These are phyloP conservation scores for Chenopodium suecicum DNA, from an alignment of 148 eudicot genomes.

Conservation along the genomic window DNA sequence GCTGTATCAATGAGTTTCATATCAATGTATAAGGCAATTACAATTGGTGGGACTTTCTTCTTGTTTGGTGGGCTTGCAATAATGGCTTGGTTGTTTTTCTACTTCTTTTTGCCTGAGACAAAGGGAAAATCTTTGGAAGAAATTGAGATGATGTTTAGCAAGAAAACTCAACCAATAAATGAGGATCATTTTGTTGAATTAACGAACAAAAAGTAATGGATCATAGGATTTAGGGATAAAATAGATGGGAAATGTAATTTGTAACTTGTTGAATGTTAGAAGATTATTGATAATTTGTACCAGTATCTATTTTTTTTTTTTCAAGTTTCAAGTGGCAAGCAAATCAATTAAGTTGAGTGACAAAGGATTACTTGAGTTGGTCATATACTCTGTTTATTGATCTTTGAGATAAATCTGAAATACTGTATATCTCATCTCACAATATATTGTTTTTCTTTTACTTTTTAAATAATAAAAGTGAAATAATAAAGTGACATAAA, in stretches of 20 bases:
- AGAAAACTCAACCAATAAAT: neutral
- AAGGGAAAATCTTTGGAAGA: slow-evolving; percentile 70
- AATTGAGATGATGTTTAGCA: slow-evolving; percentile 38
- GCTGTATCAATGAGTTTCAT: slow-evolving; percentile 65
- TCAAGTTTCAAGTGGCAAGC: too few relatives aligned
- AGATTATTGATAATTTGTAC: too few relatives aligned
- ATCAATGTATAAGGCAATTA: slow-evolving; percentile 56
- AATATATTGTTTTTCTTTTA: too few relatives aligned
- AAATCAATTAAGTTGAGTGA: too few relatives aligned
- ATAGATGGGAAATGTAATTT: neutral
- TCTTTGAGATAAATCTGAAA: too few relatives aligned
- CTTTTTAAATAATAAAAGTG: too few relatives aligned
- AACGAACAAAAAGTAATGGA: neutral
- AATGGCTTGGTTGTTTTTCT: slow-evolving; percentile 61
- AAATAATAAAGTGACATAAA: too few relatives aligned
- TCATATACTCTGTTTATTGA: neutral
- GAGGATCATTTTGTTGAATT: neutral
- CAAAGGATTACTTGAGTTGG: too few relatives aligned
- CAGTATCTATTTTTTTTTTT: too few relatives aligned
- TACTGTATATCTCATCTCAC: too few relatives aligned
- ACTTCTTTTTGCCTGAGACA: slow-evolving; percentile 76
- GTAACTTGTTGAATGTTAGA: neutral
- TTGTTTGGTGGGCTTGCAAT: slow-evolving; percentile 58
- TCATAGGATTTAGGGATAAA: neutral
- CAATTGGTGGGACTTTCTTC: slow-evolving; percentile 76